Evolutionary conservation across 495 filamentous ascomycete species (phyloP).

Genomic region (Oidiodendron maius): DNA sequence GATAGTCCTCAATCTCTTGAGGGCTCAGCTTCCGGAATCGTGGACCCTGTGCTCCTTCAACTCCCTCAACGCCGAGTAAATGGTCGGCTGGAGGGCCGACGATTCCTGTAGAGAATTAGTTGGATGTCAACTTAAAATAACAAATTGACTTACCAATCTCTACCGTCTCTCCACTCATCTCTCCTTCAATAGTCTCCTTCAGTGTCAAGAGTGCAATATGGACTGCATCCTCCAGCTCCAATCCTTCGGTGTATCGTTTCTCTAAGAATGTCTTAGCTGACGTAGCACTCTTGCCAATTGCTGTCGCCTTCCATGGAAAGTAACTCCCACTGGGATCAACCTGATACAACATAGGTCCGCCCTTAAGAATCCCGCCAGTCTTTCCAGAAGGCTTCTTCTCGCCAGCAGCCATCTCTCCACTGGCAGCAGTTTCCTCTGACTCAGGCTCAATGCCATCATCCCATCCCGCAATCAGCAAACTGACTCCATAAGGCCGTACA

Average conservation of each 20-base stretch:
- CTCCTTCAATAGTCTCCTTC: conserved; percentile 98
- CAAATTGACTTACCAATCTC: conserved; percentile 72
- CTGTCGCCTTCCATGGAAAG: conserved; percentile 99
- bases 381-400: conserved; percentile 69
- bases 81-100: conserved; percentile 92
- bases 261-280: conserved; percentile 97
- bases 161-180: conserved; percentile 99
- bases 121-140: not conserved
- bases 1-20: conserved; percentile 97
- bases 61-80: conserved; percentile 86
- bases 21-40: conserved; percentile 94
- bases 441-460: conserved; percentile 92
- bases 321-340: conserved; percentile 96
- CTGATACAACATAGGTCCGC: conserved; percentile 95
- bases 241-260: conserved; percentile 94
- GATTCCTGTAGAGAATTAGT: conserved; percentile 61
- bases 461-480: conserved; percentile 92
- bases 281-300: conserved; percentile 97
- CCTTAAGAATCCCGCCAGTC: conserved; percentile 92
- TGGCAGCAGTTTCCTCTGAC: conserved; percentile 33
- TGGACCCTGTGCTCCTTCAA: conserved; percentile 82
- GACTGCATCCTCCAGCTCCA: conserved; percentile 97
- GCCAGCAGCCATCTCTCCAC: conserved; percentile 38
- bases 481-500: conserved; percentile 97
- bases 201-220: conserved; percentile 96